Evolutionary conservation across 495 filamentous ascomycete species (phyloP), one percentile per base, ranked within the genome.

Genomic region (Xylaria sp.): DNA sequence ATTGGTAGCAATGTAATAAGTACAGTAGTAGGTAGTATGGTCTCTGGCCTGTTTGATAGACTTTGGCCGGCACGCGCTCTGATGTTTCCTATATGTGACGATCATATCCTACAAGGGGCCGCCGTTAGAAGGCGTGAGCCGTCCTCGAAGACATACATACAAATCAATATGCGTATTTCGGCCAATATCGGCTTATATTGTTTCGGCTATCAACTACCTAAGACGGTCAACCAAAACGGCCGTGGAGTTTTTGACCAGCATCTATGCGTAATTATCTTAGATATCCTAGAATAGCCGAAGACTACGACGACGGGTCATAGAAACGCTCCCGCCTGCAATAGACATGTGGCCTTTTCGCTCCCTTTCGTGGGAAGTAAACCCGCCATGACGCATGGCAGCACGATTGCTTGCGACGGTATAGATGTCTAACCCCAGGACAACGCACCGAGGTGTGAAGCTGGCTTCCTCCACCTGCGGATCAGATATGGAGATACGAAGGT

Each of bases 231-330:
- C n/a, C 0, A 53, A 29, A 24, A 53, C 50, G 12, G n/a, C 12
- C 50, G 12, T 53, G 24, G 21, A 29, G 24, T 12, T 29, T 53
- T 5, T 69, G 17, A 43, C 31, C 55, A 31, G 67, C 26, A 37
- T 61, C 29, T 50, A n/a, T n/a, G n/a, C n/a, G n/a, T n/a, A 33
- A 31, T 50, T 52, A 68, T 61, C 66, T 41, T 44, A 40, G 57
- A 58, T 52, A 68, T 61, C 66, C 53, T 44, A 40, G 57, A 58
- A 62, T 69, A 62, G 43, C 57, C 67, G 66, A 58, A 24, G 4
- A 40, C 12, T 3, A 57, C 37, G 53, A 48, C 52, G n/a, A 44
- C 41, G 3, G 21, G 24, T 12, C 37, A 37, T 35, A 58, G 31
- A 5, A 33, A 29, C 0, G 19, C 14, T 14, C 35, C n/a, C 12